phyloP scores from a whole-genome alignment of 345 rosid species.

The Pugionium dolabratum region DNA sequence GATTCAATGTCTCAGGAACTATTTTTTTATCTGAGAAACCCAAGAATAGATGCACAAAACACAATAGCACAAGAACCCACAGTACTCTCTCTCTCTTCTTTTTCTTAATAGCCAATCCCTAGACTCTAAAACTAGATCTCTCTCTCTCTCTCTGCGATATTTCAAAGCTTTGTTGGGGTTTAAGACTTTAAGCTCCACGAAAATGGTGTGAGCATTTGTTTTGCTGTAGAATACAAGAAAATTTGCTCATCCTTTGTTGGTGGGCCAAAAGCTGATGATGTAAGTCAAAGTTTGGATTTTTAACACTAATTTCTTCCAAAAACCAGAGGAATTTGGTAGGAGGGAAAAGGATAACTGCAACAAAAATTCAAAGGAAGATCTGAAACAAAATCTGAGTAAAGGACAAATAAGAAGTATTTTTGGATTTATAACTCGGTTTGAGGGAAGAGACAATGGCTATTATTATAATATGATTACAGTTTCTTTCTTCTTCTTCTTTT shows the following conservation, averaged over 20 bases:
- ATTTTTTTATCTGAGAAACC: conserved; percentile 32
- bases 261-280: conserved; percentile 32
- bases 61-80: conserved; percentile 41
- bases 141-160: conserved; percentile 16
- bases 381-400: conserved; percentile 11
- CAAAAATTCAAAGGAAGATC: conserved; percentile 12
- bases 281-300: conserved; percentile 30
- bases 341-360: conserved; percentile 21
- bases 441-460: conserved; percentile 35
- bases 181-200: conserved; percentile 40
- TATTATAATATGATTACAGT: conserved; percentile 35
- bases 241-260: conserved; percentile 23
- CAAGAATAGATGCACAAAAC: conserved; percentile 44
- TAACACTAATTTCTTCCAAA: conserved; percentile 28
- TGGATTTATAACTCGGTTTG: conserved; percentile 31
- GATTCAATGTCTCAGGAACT: conserved; percentile 34
- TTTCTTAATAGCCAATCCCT: conserved; percentile 35
- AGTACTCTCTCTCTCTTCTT: conserved; percentile 18
- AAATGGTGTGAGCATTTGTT: conserved; percentile 42
- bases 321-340: conserved; percentile 25
- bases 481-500: conserved; percentile 31
- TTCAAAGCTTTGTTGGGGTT: conserved; percentile 29
- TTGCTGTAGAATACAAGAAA: conserved; percentile 40
- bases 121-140: conserved; percentile 38
- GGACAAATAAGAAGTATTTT: conserved; percentile 35